These are phyloP conservation scores for Xylaria sp. DNA, from an alignment of 495 filamentous ascomycete species.

Conservation along the genomic window DNA sequence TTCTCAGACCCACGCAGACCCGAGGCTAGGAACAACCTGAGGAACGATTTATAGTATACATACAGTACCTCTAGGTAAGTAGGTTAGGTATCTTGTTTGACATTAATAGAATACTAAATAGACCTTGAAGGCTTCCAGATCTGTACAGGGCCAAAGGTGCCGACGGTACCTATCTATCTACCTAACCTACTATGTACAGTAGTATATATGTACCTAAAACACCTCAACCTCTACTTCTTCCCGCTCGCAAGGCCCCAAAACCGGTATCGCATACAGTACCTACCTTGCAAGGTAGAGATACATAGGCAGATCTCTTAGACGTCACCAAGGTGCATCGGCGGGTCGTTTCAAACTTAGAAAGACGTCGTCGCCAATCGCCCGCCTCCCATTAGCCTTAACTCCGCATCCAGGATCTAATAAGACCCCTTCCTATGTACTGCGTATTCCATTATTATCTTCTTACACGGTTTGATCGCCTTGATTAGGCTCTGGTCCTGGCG, in stretches of 20 bases:
- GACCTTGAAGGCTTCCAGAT: background rate
- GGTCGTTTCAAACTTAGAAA: slow-evolving; percentile 3
- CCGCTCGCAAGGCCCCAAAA: background rate
- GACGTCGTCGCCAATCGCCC: background rate
- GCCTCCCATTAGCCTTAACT: background rate
- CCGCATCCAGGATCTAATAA: slow-evolving; percentile 5
- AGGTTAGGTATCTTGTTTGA: too few relatives aligned
- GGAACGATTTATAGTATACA: background rate
- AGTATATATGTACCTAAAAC: background rate
- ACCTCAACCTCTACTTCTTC: too few relatives aligned
- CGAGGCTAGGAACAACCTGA: background rate
- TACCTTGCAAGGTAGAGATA: background rate
- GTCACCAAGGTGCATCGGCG: slow-evolving; percentile 5
- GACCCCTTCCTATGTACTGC: too few relatives aligned
- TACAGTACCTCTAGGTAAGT: too few relatives aligned
- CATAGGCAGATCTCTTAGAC: background rate
- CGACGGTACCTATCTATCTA: background rate
- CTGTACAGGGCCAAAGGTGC: background rate
- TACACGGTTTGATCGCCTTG: slow-evolving; percentile 8
- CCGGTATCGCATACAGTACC: background rate
- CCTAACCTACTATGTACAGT: too few relatives aligned
- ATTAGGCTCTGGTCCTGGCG: slow-evolving; percentile 2
- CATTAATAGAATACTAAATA: background rate
- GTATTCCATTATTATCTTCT: background rate
- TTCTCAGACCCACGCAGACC: background rate